Evolutionary conservation across 2,329 filamentous ascomycete genomes (phyloP).

Genomic region (Pyricularia pennisetigena): DNA sequence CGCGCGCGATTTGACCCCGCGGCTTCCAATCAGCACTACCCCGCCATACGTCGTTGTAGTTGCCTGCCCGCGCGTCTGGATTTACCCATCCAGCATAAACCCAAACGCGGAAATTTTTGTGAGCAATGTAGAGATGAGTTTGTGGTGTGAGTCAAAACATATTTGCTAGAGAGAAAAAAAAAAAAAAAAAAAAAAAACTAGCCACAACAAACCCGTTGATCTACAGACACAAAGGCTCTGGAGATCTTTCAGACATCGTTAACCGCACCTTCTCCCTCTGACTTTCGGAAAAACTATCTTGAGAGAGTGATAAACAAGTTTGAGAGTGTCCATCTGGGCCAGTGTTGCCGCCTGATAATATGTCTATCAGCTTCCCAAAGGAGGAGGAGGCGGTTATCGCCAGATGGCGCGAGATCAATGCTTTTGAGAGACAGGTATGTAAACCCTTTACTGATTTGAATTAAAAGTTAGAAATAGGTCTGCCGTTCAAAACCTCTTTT

Average conservation of each 20-base stretch:
- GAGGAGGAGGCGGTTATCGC: conserved; percentile 80
- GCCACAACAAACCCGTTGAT: not conserved
- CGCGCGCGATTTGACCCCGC: not conserved
- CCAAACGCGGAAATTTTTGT: not conserved
- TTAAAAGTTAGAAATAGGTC: not conserved
- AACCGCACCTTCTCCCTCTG: not conserved
- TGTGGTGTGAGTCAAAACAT: not conserved
- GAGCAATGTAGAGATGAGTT: not conserved
- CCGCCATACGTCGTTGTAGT: not conserved
- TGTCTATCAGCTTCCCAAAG: conserved; percentile 88
- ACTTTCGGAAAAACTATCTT: not conserved
- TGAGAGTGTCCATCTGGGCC: not conserved
- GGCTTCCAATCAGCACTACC: not conserved
- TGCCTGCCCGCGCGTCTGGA: not conserved
- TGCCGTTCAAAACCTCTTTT: not conserved
- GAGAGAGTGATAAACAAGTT: not conserved
- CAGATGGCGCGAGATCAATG: conserved; percentile 85
- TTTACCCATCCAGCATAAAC: not conserved
- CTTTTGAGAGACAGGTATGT: conserved; percentile 72
- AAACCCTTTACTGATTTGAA: not conserved
- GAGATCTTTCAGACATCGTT: not conserved
- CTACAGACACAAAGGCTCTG: not conserved
- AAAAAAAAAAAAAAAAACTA: not conserved
- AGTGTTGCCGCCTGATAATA: conserved; percentile 19
- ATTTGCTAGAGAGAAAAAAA: not conserved